Conservation (phyloP, 768 basidiomycete genomes). For the Hysterangium stoloniferum region DNA sequence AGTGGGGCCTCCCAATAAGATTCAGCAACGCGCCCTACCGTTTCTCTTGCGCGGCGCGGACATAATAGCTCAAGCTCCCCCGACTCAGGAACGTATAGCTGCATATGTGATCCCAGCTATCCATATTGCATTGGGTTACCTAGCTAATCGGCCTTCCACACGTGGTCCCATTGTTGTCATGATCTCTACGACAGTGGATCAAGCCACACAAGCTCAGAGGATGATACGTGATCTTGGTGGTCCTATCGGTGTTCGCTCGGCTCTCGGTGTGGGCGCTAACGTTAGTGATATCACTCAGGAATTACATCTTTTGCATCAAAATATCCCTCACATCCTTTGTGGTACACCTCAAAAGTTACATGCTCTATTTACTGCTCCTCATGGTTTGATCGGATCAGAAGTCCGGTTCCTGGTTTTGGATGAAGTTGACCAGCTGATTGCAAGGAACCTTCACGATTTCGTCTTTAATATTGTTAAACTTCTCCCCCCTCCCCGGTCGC, state of each 20-base stretch:
- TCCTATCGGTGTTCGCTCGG: constrained; percentile 86
- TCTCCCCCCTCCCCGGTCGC: constrained; percentile 80
- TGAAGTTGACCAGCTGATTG: constrained; percentile 97
- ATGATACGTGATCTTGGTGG: constrained; percentile 94
- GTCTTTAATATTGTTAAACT: constrained; percentile 91
- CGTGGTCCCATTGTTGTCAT: constrained; percentile 86
- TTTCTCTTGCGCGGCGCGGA: constrained; percentile 91
- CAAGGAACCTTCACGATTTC: constrained; percentile 91
- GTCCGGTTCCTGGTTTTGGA: constrained; percentile 93
- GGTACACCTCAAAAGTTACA: constrained; percentile 96
- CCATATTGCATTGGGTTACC: constrained; percentile 67
- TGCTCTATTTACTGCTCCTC: constrained; percentile 76
- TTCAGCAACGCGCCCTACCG: constrained; percentile 93
- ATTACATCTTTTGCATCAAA: constrained; percentile 77
- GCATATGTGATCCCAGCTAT: constrained; percentile 93
- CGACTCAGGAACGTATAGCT: constrained; percentile 96
- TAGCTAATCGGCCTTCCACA: constrained; percentile 45
- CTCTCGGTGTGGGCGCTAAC: constrained; percentile 77
- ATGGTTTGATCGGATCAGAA: constrained; percentile 72
- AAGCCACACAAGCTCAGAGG: constrained; percentile 93
- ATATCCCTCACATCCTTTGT: constrained; percentile 90
- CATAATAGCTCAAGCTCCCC: constrained; percentile 97
- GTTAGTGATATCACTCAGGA: constrained; percentile 65
- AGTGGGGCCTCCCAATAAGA: constrained; percentile 97
- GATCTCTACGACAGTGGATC: constrained; percentile 97